Conservation (phyloP, 2,329 filamentous ascomycete species). For the Diaporthe destruens region DNA sequence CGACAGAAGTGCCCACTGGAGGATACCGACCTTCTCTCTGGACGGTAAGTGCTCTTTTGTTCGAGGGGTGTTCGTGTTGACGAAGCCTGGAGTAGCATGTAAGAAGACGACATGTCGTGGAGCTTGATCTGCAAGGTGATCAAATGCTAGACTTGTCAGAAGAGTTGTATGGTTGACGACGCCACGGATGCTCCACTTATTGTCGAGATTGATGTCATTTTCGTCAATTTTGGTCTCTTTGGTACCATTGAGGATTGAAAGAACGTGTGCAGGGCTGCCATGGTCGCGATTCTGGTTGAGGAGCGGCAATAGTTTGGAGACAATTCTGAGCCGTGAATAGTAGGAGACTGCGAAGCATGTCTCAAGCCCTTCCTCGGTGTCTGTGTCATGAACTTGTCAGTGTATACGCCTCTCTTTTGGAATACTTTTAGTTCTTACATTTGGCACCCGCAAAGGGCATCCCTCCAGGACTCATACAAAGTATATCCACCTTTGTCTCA, state of each 20-base stretch:
- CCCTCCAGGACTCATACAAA: constrained; percentile 48
- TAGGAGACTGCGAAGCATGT: constrained; percentile 48
- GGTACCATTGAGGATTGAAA: constrained; percentile 49
- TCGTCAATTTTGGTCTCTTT: constrained; percentile 48
- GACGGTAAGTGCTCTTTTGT: constrained; percentile 12
- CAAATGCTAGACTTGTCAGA: constrained; percentile 49
- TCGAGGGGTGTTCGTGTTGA: constrained; percentile 45
- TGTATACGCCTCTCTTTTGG: too few relatives aligned
- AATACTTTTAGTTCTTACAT: constrained; percentile 39
- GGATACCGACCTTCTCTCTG: constrained; percentile 12
- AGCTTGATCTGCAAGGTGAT: constrained; percentile 46
- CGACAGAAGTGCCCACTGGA: constrained; percentile 34
- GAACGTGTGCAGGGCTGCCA: constrained; percentile 45
- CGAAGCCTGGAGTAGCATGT: constrained; percentile 49
- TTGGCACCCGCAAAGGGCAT: constrained; percentile 43
- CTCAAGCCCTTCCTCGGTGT: constrained; percentile 51
- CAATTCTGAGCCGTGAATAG: constrained; percentile 49
- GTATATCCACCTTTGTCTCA: constrained; percentile 46
- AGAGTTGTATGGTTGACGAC: constrained; percentile 48
- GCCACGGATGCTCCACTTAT: constrained; percentile 43
- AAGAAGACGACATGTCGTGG: constrained; percentile 46
- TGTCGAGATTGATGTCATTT: constrained; percentile 48
- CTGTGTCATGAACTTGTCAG: constrained; percentile 39
- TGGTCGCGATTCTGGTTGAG: constrained; percentile 44
- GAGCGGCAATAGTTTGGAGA: constrained; percentile 51